A percentile compares a stretch with the other conserved stretches of the same genome.
phyloP scores from a whole-genome alignment of 768 basidiomycete species.

The Omphalotus guepiniiformis region DNA sequence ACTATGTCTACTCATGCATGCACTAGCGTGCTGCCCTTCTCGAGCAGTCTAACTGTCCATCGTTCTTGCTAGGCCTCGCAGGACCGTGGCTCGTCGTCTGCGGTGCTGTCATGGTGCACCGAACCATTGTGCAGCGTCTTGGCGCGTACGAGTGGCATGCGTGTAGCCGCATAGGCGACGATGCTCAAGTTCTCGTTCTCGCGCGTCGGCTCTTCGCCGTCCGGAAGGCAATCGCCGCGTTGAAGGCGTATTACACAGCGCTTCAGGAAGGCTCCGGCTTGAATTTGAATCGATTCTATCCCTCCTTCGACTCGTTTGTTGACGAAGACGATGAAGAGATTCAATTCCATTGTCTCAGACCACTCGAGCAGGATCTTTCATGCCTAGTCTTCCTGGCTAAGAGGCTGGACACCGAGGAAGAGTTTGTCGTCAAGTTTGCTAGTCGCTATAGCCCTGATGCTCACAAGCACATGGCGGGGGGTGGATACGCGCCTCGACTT shows the following conservation, averaged over 20 bases:
- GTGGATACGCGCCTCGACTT: constrained; percentile 19
- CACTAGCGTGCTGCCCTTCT: constrained; percentile 13
- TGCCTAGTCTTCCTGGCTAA: constrained; percentile 22
- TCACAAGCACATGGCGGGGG: constrained; percentile 21
- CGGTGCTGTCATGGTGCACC: constrained; percentile 25
- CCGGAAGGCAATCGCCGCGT: constrained; percentile 7
- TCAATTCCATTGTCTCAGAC: constrained; percentile 17
- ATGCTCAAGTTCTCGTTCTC: constrained; percentile 14
- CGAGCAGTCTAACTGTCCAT: constrained; percentile 23
- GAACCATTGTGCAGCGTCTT: constrained; percentile 28
- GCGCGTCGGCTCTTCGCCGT: constrained; percentile 23
- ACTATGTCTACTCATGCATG: neutral
- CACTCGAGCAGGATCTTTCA: constrained; percentile 12
- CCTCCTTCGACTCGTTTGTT: constrained; percentile 17
- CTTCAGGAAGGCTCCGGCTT: constrained; percentile 4
- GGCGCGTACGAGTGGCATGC: constrained; percentile 30
- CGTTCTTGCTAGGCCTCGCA: constrained; percentile 26
- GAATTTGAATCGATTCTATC: constrained; percentile 20
- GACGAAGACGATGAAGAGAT: neutral
- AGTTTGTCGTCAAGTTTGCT: constrained; percentile 31
- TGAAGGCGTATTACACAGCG: constrained; percentile 20
- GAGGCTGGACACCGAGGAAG: neutral
- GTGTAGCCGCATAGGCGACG: constrained; percentile 14
- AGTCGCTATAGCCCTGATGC: constrained; percentile 19
- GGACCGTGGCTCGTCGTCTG: constrained; percentile 29